Base-by-base conservation (phyloP, 441 rosid genomes). In the Bruguiera hainesii region DNA sequence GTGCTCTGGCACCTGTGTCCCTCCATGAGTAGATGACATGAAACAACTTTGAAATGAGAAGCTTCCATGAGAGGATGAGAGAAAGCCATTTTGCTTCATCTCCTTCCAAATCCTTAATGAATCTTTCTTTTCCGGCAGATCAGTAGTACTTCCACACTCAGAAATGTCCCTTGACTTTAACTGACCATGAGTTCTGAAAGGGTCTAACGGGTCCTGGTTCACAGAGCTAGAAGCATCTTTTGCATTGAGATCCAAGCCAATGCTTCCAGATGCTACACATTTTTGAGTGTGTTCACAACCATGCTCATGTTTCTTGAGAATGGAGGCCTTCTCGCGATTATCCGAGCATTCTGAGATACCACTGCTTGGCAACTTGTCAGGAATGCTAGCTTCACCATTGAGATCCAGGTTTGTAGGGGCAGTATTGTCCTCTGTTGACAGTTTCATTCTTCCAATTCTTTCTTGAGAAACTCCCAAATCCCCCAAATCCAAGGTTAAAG, bases 71-170 rank as follows among this genome's bases (percentile, higher is more conserved):
- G 28, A 61, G 61, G 77, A 79, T 20, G 87, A 67, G 21, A 90
- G 83, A 64, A 91, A 94, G 60, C 98, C 97, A 4, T 89, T 94
- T 71, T 81, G 81, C 79, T 91, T 94, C 99, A 94, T 89, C 79
- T 88, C 97, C 80, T 78, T 88, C 99, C 99, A 91, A 57, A 85
- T 35, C 71, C 76, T 74, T 77, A 94, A 69, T 0, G 98, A 66
- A 76, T 91, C 94, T 73, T 81, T 89, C 82, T 75, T 78, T 68
- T 77, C 84, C 58, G 66, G 15, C n/a, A 91, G 78, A 63, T 82
- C 86, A 16, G 78, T 77, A 65, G 85, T 79, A 73, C 86, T 85
- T 65, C 60, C 92, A 64, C 96, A 78, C 64, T 88, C 94, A 48
- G 91, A 84, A 71, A 66, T 71, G 72, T 82, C 92, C 60, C 65